A percentile compares a stretch with the other conserved stretches of the same genome.
Conservation (phyloP, 2,329 filamentous ascomycete genomes). For the Alternaria sp. region DNA sequence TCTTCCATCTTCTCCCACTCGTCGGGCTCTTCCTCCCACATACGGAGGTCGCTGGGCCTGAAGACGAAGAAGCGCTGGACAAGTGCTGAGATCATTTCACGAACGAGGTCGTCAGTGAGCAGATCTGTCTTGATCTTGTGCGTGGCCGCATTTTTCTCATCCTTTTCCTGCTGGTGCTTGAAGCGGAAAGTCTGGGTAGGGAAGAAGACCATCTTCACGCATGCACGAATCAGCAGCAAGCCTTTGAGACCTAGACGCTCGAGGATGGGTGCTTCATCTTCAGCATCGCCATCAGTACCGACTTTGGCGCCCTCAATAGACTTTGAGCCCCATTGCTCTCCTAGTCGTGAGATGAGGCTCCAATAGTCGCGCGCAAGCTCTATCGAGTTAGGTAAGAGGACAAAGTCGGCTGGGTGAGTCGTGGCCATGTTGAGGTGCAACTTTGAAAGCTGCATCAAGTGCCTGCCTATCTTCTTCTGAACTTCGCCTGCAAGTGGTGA, state of each 20-base stretch:
- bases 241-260: slow-evolving; percentile 86
- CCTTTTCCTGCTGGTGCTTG: slow-evolving; percentile 73
- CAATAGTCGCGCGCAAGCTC: slow-evolving; percentile 83
- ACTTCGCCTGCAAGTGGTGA: slow-evolving; percentile 57
- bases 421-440: slow-evolving; percentile 87
- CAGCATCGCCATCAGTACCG: slow-evolving; percentile 55
- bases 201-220: slow-evolving; percentile 83
- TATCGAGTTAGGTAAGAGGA: slow-evolving; percentile 78
- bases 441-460: slow-evolving; percentile 89
- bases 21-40: slow-evolving; percentile 94
- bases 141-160: slow-evolving; percentile 75
- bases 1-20: slow-evolving; percentile 95
- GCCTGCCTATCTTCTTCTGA: slow-evolving; percentile 75
- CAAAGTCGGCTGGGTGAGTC: slow-evolving; percentile 80
- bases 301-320: slow-evolving; percentile 49
- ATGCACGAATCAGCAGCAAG: slow-evolving; percentile 80
- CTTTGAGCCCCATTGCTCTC: slow-evolving; percentile 71
- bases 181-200: slow-evolving; percentile 85
- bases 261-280: slow-evolving; percentile 63
- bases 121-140: slow-evolving; percentile 74
- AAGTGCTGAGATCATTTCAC: slow-evolving; percentile 81
- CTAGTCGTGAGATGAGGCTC: slow-evolving; percentile 78
- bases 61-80: slow-evolving; percentile 91
- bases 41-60: slow-evolving; percentile 80
- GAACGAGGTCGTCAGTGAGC: slow-evolving; percentile 76